Conservation (phyloP, 2,329 filamentous ascomycete species). For the Stemphylium lycopersici region DNA sequence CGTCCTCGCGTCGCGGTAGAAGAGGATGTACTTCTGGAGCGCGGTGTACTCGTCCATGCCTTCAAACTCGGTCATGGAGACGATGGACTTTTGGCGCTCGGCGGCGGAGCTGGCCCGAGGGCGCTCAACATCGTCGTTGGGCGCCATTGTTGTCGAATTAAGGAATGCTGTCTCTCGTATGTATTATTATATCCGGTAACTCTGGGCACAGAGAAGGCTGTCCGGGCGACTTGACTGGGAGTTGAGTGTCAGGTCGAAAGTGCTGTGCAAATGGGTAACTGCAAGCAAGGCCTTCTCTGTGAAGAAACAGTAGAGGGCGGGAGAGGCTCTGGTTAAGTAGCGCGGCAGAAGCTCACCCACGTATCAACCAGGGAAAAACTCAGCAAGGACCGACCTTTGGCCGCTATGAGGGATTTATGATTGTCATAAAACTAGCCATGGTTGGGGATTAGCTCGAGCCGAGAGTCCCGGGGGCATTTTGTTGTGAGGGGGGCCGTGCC, state of each 20-base stretch:
- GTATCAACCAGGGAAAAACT: constrained; percentile 36
- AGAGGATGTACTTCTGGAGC: constrained; percentile 70
- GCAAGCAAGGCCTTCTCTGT: constrained; percentile 40
- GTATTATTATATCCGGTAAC: constrained; percentile 23
- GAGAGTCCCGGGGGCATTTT: constrained; percentile 20
- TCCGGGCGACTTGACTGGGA: constrained; percentile 30
- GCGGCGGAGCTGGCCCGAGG: constrained; percentile 36
- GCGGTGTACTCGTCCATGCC: constrained; percentile 68
- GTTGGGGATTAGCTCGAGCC: constrained; percentile 20
- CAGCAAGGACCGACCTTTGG: constrained; percentile 27
- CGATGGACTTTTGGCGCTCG: constrained; percentile 45
- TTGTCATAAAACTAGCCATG: constrained; percentile 21
- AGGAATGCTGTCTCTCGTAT: constrained; percentile 26
- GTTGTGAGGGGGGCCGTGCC: constrained; percentile 20
- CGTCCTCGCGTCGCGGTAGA: constrained; percentile 66
- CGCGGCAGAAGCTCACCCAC: constrained; percentile 19
- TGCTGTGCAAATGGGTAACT: constrained; percentile 35
- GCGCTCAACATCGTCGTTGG: constrained; percentile 46
- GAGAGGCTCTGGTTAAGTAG: constrained; percentile 31
- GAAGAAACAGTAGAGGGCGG: constrained; percentile 25
- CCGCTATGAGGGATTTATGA: constrained; percentile 24
- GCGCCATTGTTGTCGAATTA: constrained; percentile 30
- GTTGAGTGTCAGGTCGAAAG: constrained; percentile 32
- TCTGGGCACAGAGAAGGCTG: constrained; percentile 38
- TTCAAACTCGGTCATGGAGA: constrained; percentile 48